Base-by-base conservation (phyloP, 768 basidiomycete species). In the Lactarius quietus region DNA sequence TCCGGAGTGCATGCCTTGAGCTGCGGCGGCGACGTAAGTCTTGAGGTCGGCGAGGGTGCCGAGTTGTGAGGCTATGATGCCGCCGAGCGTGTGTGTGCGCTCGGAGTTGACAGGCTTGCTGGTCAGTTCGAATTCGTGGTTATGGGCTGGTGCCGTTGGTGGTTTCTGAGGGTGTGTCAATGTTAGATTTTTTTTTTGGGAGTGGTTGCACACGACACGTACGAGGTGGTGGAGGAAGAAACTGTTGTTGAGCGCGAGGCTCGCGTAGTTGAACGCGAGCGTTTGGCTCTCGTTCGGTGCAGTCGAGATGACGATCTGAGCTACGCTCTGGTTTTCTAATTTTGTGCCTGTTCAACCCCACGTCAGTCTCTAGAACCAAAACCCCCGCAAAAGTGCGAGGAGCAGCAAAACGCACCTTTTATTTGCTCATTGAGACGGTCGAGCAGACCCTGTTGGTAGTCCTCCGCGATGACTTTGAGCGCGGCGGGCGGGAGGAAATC, bases 141-240 rank as follows among this genome's bases (percentile, higher is more conserved):
- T 70, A 23, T 72, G 62, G 28, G 77, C 35, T n/a, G 3, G 36
- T 12, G 59, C 61, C 6, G 73, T 69, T 36, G 79, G 78, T 14
- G 78, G 76, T 63, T 72, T 74, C 79, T 79, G 20, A 53, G 18
- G n/a, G 1, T 9, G 8, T 33, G 36, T 7, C 35, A 6, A 12
- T 5, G 38, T 36, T 9, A 15, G 41, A 20, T 28, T 20, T 1
- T 43, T 39, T 17, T 35, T 35, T 36, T 18, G 3, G 28, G 6
- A 18, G 41, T 20, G n/a, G 12, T 45, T 38, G 29, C 23, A 29
- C 45, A 82, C 93, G 26, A 29, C 45, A 82, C 93, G 59, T 74
- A 98, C 96, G 43, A 99, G 81, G 63, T 81, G 82, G 69, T 92
- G 84, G 33, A 99, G 82, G 82, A 98, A 98, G 83, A 93, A 98